Base-by-base conservation (phyloP, 225 moss, liverwort and hornwort species). In the Polytrichum commune region DNA sequence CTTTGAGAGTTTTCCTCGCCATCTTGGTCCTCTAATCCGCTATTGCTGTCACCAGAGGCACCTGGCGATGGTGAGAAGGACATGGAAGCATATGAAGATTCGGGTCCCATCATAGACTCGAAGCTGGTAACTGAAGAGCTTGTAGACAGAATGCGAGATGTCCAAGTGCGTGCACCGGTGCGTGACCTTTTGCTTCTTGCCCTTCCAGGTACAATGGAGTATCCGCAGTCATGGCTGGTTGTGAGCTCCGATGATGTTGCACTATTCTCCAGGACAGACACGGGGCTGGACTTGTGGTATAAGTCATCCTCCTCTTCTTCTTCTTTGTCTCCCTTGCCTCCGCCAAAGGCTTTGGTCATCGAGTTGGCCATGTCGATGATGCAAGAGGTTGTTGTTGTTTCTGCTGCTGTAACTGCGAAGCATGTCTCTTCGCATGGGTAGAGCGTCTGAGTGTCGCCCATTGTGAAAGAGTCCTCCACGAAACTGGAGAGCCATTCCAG, bases 401-500 rank as follows among this genome's bases (percentile, higher is more conserved):
- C 76, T 25, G 78, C 77, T 26, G 80, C 79, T 20, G 75, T 71
- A 18, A 79, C 83, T n/a, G 54, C 81, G 0, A 69, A 19, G 58
- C 20, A 58, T n/a, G 20, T 20, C 4, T 46, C 46, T 46, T 46
- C 46, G 46, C 46, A 46, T 0, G 86, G 81, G 67, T 71, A 74
- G 5, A 75, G 76, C 70, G 81, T 79, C 0, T 83, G 85, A 60
- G 83, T 75, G 60, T 83, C 83, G 7, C 75, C 84, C 75, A 82
- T 82, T n/a, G 88, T 83, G 23, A 94, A 92, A 8, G 92, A 94
- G 68, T 94, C 94, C 18, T 97, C 94, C 24, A 94, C 92, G 63
- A 94, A 97, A 25, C 89, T 90, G 3, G 97, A 97, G 19, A 92
- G 88, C 94, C 97, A 94, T 73, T 97, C 94, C 55, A 97, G 82